Evolutionary conservation across 495 filamentous ascomycete species (phyloP).

Genomic region (Elasticomyces elasticus): DNA sequence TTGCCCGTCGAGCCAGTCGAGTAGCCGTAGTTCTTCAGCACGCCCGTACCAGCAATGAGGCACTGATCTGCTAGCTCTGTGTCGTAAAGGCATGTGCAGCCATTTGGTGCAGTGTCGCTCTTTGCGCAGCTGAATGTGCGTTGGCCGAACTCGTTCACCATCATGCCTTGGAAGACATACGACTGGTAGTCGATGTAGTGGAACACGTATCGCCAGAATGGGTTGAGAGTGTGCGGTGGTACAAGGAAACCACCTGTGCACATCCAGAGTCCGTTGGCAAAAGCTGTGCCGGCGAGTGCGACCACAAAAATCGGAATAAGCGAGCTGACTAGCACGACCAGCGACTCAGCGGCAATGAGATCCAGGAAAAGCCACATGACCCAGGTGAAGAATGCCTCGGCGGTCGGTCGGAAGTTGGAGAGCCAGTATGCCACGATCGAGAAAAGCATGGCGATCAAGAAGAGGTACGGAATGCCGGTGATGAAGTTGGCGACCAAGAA

Average conservation of each 20-base stretch:
- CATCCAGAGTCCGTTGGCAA: slow-evolving; percentile 84
- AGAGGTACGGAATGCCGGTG: slow-evolving; percentile 69
- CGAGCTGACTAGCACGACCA: slow-evolving; percentile 64
- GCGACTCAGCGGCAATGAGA: slow-evolving; percentile 66
- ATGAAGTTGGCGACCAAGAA: slow-evolving; percentile 73
- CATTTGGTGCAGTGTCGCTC: slow-evolving; percentile 18
- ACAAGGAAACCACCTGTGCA: slow-evolving; percentile 71
- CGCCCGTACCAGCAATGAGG: slow-evolving; percentile 54
- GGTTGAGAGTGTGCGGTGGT: slow-evolving; percentile 56
- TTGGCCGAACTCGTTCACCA: slow-evolving; percentile 70
- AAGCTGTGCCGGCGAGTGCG: slow-evolving; percentile 62
- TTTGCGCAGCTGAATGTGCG: slow-evolving; percentile 49
- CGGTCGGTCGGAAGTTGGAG: slow-evolving; percentile 59
- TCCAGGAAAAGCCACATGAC: slow-evolving; percentile 83
- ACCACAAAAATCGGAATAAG: slow-evolving; percentile 71
- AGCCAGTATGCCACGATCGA: slow-evolving; percentile 70
- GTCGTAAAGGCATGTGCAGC: slow-evolving; percentile 60
- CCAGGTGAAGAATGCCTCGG: slow-evolving; percentile 62
- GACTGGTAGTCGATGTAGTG: slow-evolving; percentile 74
- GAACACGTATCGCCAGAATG: slow-evolving; percentile 76
- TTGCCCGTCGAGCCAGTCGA: slow-evolving; percentile 49
- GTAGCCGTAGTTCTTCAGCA: slow-evolving; percentile 60
- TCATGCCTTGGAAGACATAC: slow-evolving; percentile 84
- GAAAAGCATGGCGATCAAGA: slow-evolving; percentile 65
- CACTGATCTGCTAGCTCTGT: slow-evolving; percentile 53